Evolutionary conservation across 2,329 filamentous ascomycete species (phyloP).

Genomic region (Microdochium paspali): DNA sequence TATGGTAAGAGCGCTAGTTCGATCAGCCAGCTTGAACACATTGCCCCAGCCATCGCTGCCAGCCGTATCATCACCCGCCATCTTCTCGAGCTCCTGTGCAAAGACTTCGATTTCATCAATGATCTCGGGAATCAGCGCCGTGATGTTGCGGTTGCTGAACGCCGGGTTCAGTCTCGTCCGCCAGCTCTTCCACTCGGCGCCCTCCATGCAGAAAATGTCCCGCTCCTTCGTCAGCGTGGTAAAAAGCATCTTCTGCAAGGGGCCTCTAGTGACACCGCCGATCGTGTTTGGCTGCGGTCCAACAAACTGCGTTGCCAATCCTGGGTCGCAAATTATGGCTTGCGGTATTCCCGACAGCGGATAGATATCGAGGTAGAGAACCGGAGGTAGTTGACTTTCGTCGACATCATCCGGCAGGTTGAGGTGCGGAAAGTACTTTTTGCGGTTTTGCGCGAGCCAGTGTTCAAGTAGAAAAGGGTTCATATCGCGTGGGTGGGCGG

Average conservation of each 20-base stretch:
- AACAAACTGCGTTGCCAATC: too few species aligned
- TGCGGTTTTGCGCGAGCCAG: too few species aligned
- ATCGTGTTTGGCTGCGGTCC: too few species aligned
- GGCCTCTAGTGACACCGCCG: constrained; percentile 9
- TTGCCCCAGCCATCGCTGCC: constrained; percentile 2
- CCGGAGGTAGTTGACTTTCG: too few species aligned
- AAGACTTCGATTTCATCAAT: constrained; percentile 11
- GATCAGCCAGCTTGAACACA: constrained; percentile 12
- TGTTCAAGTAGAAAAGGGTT: too few species aligned
- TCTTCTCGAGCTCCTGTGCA: constrained; percentile 4
- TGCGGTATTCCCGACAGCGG: too few species aligned
- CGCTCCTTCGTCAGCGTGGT: constrained; percentile 27
- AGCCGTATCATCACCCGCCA: constrained; percentile 1
- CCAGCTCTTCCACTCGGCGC: constrained; percentile 13
- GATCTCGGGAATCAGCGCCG: constrained; percentile 8
- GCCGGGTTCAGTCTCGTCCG: constrained; percentile 11
- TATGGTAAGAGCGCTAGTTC: constrained; percentile 11
- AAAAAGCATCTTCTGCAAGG: constrained; percentile 7
- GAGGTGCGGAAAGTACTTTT: too few species aligned
- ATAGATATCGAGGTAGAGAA: too few species aligned
- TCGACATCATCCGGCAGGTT: too few species aligned
- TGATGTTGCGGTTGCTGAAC: constrained; percentile 10
- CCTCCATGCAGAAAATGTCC: constrained; percentile 33
- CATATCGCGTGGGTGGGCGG: too few species aligned
- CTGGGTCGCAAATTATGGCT: too few species aligned